Evolutionary conservation across 805 yeast species (phyloP), one percentile per base, ranked within the genome.

Genomic region (Zygoascus biomembranicola): DNA sequence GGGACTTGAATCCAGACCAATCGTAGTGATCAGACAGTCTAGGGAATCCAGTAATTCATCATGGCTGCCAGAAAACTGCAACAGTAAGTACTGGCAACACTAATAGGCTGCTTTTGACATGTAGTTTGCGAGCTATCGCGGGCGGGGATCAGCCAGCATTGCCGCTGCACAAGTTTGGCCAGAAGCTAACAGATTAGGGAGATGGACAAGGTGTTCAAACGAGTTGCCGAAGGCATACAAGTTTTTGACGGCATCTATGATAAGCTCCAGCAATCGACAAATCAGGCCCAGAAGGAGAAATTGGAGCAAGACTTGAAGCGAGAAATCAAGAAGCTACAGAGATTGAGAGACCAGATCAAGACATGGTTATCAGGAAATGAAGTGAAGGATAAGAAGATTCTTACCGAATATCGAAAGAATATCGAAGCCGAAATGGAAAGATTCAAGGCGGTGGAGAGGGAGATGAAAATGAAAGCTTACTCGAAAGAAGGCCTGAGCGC

Each of bases 261-360:
- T 43, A 92, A 92, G 70, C 80, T 92, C 42, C 85, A 82, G 69
- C 77, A 78, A 50, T 81, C 95, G 49, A 90, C 89, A 58, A 85
- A 85, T 62, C 85, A 81, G 59, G 82, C 96, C 2, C 96, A 90
- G 67, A 87, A 92, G 72, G 98, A 92, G 67, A 92, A 92, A 69
- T 77, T 94, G 55, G 99, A 94, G 68, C 62, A 58, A 56, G 99
- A 92, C 67, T 75, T 92, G 66, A 90, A 94, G 72, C 84, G 94
- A 63, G 98, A 94, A 69, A 90, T 94, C 70, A 92, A 94, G 70
- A 92, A 90, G 69, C 76, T 92, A 54, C 99, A 92, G 67, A 81
- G 96, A 67, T 82, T 85, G 62, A 79, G 98, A 66, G 99, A 92
- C 69, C 98, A 90, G 72, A 87, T 92, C 63, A 92, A 92, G 72